A percentile compares a stretch with the other conserved stretches of the same genome.
Evolutionary conservation across 768 basidiomycete genomes (phyloP).

Genomic region (Xanthoconium stramineum): DNA sequence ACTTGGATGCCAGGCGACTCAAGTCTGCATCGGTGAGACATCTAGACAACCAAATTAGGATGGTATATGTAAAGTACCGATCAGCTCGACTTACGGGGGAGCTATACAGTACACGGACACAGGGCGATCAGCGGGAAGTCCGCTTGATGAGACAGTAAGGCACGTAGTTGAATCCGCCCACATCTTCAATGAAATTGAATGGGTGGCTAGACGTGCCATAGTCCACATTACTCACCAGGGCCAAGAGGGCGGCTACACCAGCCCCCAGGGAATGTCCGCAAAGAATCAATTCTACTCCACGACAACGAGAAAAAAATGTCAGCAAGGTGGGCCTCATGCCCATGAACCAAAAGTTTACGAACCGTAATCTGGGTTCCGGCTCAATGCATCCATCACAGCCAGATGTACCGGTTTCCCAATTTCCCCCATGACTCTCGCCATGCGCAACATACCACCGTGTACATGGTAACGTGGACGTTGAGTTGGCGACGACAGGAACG

Average conservation of each 20-base stretch:
- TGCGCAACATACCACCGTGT: slow-evolving; percentile 76
- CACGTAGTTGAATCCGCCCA: slow-evolving; percentile 84
- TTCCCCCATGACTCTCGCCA: slow-evolving; percentile 78
- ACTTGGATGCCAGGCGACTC: slow-evolving; percentile 52
- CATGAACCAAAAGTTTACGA: slow-evolving; percentile 24
- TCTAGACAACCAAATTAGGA: slow-evolving; percentile 32
- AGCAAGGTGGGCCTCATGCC: background rate
- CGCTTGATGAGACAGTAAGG: slow-evolving; percentile 62
- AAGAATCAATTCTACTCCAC: slow-evolving; percentile 57
- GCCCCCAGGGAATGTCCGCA: slow-evolving; percentile 86
- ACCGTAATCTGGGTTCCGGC: slow-evolving; percentile 72
- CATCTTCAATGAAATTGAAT: slow-evolving; percentile 46
- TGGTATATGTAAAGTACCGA: background rate
- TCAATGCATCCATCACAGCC: slow-evolving; percentile 68
- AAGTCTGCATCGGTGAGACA: slow-evolving; percentile 62
- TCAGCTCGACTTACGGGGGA: slow-evolving; percentile 58
- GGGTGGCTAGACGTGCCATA: background rate
- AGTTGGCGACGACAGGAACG: slow-evolving; percentile 18
- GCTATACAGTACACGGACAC: slow-evolving; percentile 78
- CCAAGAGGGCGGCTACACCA: slow-evolving; percentile 73
- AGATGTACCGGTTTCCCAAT: slow-evolving; percentile 73
- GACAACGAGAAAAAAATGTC: background rate
- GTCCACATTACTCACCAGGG: slow-evolving; percentile 47
- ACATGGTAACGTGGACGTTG: slow-evolving; percentile 51
- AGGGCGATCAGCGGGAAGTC: slow-evolving; percentile 61